Conservation (phyloP, 768 basidiomycete genomes). For the Myochromella boudieri region DNA sequence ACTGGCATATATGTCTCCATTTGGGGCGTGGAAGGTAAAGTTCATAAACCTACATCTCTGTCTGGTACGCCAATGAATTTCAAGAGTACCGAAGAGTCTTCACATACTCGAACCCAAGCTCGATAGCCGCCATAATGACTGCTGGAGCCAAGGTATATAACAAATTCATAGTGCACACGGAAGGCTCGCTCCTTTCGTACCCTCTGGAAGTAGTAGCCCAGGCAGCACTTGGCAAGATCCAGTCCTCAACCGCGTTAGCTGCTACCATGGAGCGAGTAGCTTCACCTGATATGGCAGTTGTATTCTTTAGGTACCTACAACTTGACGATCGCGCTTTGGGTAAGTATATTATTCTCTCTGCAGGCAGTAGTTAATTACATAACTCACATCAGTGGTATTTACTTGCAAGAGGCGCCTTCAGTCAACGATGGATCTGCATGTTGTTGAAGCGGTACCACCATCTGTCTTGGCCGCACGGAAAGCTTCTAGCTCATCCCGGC, state of each 20-base stretch:
- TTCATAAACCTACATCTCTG: too few relatives aligned
- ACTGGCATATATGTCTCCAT: slow-evolving; percentile 70
- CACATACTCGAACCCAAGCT: slow-evolving; percentile 44
- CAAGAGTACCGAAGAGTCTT: slow-evolving; percentile 63
- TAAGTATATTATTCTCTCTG: slow-evolving; percentile 29
- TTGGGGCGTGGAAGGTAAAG: slow-evolving; percentile 53
- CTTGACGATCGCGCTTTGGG: slow-evolving; percentile 56
- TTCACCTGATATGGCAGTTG: slow-evolving; percentile 49
- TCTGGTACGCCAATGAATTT: not conserved
- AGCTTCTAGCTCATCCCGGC: slow-evolving; percentile 16
- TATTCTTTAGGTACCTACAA: slow-evolving; percentile 60
- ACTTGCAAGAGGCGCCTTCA: slow-evolving; percentile 63
- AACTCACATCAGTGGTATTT: slow-evolving; percentile 59
- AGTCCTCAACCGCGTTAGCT: slow-evolving; percentile 41
- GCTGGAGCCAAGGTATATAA: slow-evolving; percentile 47
- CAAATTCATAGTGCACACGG: slow-evolving; percentile 66
- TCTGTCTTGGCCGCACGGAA: slow-evolving; percentile 36
- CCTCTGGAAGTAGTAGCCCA: slow-evolving; percentile 70
- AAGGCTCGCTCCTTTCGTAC: slow-evolving; percentile 59
- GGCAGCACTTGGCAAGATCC: slow-evolving; percentile 49
- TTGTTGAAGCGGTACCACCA: slow-evolving; percentile 53
- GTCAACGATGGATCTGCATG: slow-evolving; percentile 50
- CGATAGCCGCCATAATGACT: slow-evolving; percentile 56
- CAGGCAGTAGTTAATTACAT: not conserved
- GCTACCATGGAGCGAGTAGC: slow-evolving; percentile 64